These are phyloP conservation scores for Epithele typhae DNA, from an alignment of 768 basidiomycete genomes.

Conservation along the genomic window DNA sequence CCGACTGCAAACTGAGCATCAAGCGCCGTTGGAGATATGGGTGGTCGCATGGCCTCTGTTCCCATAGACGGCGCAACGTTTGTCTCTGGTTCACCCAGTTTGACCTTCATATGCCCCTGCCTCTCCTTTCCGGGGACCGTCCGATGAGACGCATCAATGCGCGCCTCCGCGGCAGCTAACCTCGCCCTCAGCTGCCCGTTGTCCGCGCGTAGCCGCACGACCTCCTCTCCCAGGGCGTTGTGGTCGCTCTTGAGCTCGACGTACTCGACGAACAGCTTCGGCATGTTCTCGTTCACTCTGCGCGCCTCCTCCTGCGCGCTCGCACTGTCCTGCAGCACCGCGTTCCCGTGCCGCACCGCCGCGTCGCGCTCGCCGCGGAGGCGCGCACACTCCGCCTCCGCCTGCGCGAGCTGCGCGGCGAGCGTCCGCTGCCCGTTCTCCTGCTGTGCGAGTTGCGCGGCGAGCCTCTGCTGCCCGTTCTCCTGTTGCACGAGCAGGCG, in stretches of 20 bases:
- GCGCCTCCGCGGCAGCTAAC: not conserved
- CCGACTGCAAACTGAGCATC: not conserved
- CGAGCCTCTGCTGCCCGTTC: too few species aligned
- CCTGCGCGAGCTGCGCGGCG: too few species aligned
- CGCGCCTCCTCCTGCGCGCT: not conserved
- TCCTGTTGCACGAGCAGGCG: too few species aligned
- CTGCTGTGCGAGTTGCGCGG: too few species aligned
- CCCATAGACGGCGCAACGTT: too few species aligned
- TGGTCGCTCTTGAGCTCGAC: not conserved
- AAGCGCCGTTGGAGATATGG: not conserved
- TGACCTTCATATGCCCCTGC: too few species aligned
- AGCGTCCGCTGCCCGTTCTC: too few species aligned
- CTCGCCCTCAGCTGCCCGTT: conserved; percentile 7
- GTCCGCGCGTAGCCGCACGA: not conserved
- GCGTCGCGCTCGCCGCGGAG: not conserved
- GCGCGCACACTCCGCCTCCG: not conserved
- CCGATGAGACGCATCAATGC: too few species aligned
- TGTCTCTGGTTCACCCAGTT: too few species aligned
- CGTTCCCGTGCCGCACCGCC: not conserved
- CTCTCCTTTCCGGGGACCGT: too few species aligned
- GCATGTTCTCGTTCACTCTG: conserved; percentile 1
- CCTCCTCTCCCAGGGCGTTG: not conserved
- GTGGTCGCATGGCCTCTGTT: too few species aligned
- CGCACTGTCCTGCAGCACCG: not conserved
- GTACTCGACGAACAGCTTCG: conserved; percentile 1